Conservation (phyloP, 495 filamentous ascomycete species). For the Lepidopterella palustris region DNA sequence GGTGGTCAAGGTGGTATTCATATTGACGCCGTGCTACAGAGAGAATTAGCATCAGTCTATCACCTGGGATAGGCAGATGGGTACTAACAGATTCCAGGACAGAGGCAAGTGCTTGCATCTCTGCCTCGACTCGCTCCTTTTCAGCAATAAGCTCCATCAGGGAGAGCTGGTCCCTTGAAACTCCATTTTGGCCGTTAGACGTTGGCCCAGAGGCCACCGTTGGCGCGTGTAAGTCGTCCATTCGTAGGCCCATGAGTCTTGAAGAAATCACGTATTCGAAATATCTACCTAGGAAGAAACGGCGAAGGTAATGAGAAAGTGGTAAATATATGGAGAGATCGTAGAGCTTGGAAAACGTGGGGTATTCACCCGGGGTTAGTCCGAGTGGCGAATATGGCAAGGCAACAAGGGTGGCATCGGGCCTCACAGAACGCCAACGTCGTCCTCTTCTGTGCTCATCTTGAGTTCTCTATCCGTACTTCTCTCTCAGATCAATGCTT, state of each 20-base stretch:
- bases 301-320: too few species aligned
- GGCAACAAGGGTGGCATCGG: too few species aligned
- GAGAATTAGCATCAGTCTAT: neutral
- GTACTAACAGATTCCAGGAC: slow-evolving; percentile 77
- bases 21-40: slow-evolving; percentile 77
- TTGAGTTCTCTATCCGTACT: too few species aligned
- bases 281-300: too few species aligned
- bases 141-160: slow-evolving; percentile 54
- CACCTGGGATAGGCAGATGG: neutral
- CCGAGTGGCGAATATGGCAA: too few species aligned
- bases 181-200: slow-evolving; percentile 31
- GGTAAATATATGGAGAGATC: too few species aligned
- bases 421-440: too few species aligned
- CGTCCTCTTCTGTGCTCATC: too few species aligned
- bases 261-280: too few species aligned
- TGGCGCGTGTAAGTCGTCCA: slow-evolving; percentile 39
- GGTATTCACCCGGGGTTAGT: too few species aligned
- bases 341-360: too few species aligned
- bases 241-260: slow-evolving; percentile 23
- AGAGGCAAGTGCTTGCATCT: slow-evolving; percentile 73
- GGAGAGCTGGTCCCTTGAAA: slow-evolving; percentile 28
- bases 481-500: too few species aligned
- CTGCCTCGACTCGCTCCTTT: slow-evolving; percentile 77
- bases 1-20: slow-evolving; percentile 84
- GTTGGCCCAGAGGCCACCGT: slow-evolving; percentile 39